These are phyloP conservation scores for Tympanopsis confertula DNA, from an alignment of 2,329 filamentous ascomycete genomes.

Conservation along the genomic window DNA sequence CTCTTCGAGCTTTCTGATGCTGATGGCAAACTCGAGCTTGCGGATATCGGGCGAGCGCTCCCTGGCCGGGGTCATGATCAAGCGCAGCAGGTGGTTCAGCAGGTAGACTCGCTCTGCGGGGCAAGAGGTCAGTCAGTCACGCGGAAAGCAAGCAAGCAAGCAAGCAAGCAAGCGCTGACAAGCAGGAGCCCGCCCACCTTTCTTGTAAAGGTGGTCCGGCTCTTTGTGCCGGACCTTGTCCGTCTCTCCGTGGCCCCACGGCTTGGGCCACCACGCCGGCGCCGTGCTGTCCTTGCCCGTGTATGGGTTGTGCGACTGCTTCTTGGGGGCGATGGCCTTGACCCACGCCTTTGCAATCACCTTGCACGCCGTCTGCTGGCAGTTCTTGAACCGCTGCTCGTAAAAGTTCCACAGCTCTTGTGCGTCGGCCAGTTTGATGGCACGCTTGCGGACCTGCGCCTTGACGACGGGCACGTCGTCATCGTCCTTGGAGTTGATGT, in stretches of 20 bases:
- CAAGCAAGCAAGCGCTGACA: not conserved
- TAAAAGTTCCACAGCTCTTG: constrained; percentile 48
- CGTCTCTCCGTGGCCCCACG: constrained; percentile 34
- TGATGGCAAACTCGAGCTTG: constrained; percentile 33
- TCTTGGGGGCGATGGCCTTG: constrained; percentile 65
- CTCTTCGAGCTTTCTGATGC: constrained; percentile 43
- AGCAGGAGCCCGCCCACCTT: constrained; percentile 32
- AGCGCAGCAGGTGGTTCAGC: constrained; percentile 45
- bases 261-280: constrained; percentile 57
- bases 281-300: constrained; percentile 50
- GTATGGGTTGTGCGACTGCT: constrained; percentile 65
- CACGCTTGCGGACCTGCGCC: constrained; percentile 20
- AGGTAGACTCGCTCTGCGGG: constrained; percentile 43
- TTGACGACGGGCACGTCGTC: constrained; percentile 26
- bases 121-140: not conserved
- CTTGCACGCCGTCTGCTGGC: constrained; percentile 64
- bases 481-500: constrained; percentile 11
- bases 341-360: constrained; percentile 66
- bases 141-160: not conserved
- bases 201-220: constrained; percentile 61
- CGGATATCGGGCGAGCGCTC: constrained; percentile 38
- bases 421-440: constrained; percentile 39
- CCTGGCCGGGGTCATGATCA: constrained; percentile 37
- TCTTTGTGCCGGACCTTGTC: constrained; percentile 56
- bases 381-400: constrained; percentile 46